Evolutionary conservation across 331 rosid species (phyloP).

Genomic region (Pyracantha coccinea): DNA sequence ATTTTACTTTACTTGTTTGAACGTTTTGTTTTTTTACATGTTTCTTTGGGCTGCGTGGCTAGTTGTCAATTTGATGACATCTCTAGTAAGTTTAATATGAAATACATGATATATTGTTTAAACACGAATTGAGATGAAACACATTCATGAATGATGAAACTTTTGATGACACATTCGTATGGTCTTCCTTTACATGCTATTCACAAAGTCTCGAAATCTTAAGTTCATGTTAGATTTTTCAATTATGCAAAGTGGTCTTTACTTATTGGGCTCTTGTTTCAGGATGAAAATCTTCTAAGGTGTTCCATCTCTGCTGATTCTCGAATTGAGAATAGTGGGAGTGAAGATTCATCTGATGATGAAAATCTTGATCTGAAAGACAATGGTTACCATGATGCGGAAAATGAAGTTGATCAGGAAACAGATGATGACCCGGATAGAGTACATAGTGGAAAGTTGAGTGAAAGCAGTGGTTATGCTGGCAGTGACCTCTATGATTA

Average conservation of each 20-base stretch:
- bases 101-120: neutral
- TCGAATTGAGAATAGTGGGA: conserved; percentile 81
- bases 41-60: neutral
- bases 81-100: neutral
- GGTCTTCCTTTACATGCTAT: neutral
- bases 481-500: conserved; percentile 96
- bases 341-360: conserved; percentile 82
- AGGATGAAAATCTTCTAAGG: conserved; percentile 92
- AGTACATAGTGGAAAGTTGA: conserved; percentile 85
- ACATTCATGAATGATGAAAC: neutral
- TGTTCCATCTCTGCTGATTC: conserved; percentile 97
- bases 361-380: conserved; percentile 70
- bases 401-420: conserved; percentile 86
- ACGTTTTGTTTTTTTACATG: neutral
- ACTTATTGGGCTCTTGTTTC: conserved; percentile 17
- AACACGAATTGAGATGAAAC: neutral
- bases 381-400: conserved; percentile 88
- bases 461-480: conserved; percentile 97
- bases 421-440: conserved; percentile 86
- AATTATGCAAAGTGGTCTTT: neutral
- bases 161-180: neutral
- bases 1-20: neutral
- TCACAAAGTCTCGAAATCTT: neutral
- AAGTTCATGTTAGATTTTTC: neutral
- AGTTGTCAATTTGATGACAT: neutral